phyloP scores from a whole-genome alignment of 352 stramenopile genomes.

The Globisporangium perplexum region DNA sequence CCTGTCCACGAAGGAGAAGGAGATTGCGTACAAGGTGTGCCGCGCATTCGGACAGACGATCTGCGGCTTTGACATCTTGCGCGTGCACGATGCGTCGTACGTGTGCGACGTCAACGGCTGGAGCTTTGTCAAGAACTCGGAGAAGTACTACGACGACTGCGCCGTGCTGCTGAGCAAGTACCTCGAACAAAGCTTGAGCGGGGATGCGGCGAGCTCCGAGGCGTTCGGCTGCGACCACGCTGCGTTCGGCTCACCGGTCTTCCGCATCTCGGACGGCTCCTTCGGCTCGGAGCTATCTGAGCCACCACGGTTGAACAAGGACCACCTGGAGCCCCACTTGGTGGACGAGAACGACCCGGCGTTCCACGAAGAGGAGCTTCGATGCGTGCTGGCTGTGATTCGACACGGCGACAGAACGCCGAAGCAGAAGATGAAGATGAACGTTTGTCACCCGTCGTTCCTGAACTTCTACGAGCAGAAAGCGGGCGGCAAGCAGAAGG shows the following conservation, averaged over 20 bases:
- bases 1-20: slow-evolving; percentile 97
- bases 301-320: slow-evolving; percentile 27
- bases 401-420: slow-evolving; percentile 98
- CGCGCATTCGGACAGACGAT: slow-evolving; percentile 89
- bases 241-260: slow-evolving; percentile 57
- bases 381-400: slow-evolving; percentile 98
- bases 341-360: slow-evolving; percentile 18
- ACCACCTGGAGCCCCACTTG: slow-evolving; percentile 14
- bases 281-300: slow-evolving; percentile 55
- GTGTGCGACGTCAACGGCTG: slow-evolving; percentile 99
- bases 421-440: slow-evolving; percentile 99
- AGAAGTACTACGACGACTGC: slow-evolving; percentile 99
- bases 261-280: slow-evolving; percentile 42
- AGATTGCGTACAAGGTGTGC: slow-evolving; percentile 93
- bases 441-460: slow-evolving; percentile 88
- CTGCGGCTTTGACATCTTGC: slow-evolving; percentile 99
- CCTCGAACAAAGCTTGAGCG: slow-evolving; percentile 52
- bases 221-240: slow-evolving; percentile 43
- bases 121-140: slow-evolving; percentile 99
- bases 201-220: slow-evolving; percentile 18
- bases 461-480: slow-evolving; percentile 77
- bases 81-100: slow-evolving; percentile 89
- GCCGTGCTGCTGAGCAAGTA: slow-evolving; percentile 90
- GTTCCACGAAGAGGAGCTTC: slow-evolving; percentile 93
- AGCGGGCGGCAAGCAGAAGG: slow-evolving; percentile 49